phyloP scores from a whole-genome alignment of 345 rosid species.

The Ceriops tagal region DNA sequence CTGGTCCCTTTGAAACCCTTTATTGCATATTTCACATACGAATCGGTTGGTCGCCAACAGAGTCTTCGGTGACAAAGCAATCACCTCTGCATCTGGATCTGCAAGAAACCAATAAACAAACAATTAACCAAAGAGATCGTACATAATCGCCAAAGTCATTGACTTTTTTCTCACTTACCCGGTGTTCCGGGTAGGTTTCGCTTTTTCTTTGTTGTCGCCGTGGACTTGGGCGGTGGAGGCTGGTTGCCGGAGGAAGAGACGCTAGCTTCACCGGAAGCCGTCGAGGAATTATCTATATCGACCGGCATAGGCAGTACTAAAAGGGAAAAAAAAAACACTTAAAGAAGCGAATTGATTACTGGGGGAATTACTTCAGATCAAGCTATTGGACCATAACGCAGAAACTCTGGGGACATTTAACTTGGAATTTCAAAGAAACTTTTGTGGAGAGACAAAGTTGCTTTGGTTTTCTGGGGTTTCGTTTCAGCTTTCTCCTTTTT shows the following conservation, averaged over 20 bases:
- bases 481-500: conserved; percentile 20
- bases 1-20: conserved; percentile 96
- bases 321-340: background rate
- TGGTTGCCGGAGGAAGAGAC: conserved; percentile 75
- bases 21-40: conserved; percentile 92
- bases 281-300: conserved; percentile 81
- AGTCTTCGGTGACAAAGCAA: conserved; percentile 84
- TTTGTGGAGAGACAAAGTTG: conserved; percentile 2
- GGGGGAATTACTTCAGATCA: conserved; percentile 12
- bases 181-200: conserved; percentile 99
- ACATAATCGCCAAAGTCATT: background rate
- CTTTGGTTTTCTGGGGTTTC: conserved; percentile 36
- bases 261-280: conserved; percentile 94
- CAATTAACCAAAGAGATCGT: background rate
- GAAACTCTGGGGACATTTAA: conserved; percentile 5
- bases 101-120: conserved; percentile 9
- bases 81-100: conserved; percentile 98
- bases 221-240: conserved; percentile 40
- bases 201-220: conserved; percentile 57
- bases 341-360: background rate
- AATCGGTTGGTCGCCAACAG: conserved; percentile 87
- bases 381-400: conserved; percentile 4
- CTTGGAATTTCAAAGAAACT: conserved; percentile 10
- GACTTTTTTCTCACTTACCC: conserved; percentile 40
- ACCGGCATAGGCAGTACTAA: conserved; percentile 44